Conservation (phyloP, 257 asterid species). For the Plectranthus barbatus region DNA sequence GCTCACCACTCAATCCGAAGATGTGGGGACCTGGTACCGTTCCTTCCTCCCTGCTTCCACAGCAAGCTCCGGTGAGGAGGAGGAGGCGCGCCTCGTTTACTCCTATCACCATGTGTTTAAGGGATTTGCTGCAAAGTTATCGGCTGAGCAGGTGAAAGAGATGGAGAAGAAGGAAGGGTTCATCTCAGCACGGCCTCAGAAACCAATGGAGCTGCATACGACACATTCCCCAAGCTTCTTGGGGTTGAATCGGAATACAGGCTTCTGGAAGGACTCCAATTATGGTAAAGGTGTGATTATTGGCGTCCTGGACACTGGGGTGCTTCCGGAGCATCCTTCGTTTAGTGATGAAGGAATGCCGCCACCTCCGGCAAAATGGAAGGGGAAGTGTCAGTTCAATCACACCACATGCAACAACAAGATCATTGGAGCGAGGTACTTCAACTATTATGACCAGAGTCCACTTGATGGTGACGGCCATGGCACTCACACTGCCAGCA, state of each 20-base stretch:
- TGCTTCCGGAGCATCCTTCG: conserved; percentile 11
- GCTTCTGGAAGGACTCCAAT: conserved; percentile 2
- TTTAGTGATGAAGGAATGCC: conserved; percentile 13
- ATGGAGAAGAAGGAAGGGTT: conserved; percentile 7
- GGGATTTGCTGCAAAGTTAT: conserved; percentile 29
- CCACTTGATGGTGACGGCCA: conserved; percentile 27
- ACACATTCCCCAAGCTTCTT: conserved; percentile 16
- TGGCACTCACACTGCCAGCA: conserved; percentile 49
- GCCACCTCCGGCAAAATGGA: conserved; percentile 6
- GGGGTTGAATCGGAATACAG: neutral
- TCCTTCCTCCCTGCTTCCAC: neutral
- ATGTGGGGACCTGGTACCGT: neutral
- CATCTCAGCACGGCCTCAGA: conserved; percentile 12
- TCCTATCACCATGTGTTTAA: conserved; percentile 15
- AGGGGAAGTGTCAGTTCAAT: conserved; percentile 32
- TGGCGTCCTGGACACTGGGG: conserved; percentile 7
- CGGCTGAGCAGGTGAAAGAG: conserved; percentile 19
- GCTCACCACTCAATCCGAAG: neutral
- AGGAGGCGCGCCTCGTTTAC: neutral
- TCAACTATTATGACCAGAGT: neutral
- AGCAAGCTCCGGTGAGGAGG: neutral
- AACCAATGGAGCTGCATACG: neutral
- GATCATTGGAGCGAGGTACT: conserved; percentile 33
- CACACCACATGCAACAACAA: conserved; percentile 29
- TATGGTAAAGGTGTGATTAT: conserved; percentile 11